Conservation (phyloP, 306 rosid species). For the Herpetospermum pedunculosum region DNA sequence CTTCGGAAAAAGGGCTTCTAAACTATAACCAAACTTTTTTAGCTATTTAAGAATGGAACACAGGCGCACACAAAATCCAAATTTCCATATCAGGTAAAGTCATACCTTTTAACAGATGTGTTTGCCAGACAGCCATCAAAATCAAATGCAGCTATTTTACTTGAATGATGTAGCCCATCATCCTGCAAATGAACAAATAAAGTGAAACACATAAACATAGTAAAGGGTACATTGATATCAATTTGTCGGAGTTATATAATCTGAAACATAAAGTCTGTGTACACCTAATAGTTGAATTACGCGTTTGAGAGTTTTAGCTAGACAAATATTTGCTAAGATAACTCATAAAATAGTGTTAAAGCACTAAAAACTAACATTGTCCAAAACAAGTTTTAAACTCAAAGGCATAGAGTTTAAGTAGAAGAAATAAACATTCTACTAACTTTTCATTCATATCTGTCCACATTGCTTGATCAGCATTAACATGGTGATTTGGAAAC, state of each 20-base stretch:
- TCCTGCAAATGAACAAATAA: slow-evolving; percentile 44
- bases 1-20: too few species aligned
- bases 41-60: background rate
- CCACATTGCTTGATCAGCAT: background rate
- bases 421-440: background rate
- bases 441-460: background rate
- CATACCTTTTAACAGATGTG: slow-evolving; percentile 52
- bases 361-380: background rate
- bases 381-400: background rate
- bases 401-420: background rate
- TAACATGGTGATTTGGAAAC: background rate
- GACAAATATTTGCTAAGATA: background rate
- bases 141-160: slow-evolving; percentile 97
- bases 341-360: background rate
- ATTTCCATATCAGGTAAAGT: slow-evolving; percentile 1
- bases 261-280: background rate
- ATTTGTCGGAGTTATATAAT: background rate
- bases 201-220: slow-evolving; percentile 1
- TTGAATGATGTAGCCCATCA: slow-evolving; percentile 67
- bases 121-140: slow-evolving; percentile 91
- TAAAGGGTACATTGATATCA: background rate
- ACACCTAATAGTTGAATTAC: background rate
- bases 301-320: background rate
- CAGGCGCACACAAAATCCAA: background rate
- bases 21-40: background rate